Percentiles rank a stretch among this genome's conserved stretches.
These are phyloP conservation scores for Filobasidium floriforme DNA, from an alignment of 768 basidiomycete genomes.

Conservation along the genomic window DNA sequence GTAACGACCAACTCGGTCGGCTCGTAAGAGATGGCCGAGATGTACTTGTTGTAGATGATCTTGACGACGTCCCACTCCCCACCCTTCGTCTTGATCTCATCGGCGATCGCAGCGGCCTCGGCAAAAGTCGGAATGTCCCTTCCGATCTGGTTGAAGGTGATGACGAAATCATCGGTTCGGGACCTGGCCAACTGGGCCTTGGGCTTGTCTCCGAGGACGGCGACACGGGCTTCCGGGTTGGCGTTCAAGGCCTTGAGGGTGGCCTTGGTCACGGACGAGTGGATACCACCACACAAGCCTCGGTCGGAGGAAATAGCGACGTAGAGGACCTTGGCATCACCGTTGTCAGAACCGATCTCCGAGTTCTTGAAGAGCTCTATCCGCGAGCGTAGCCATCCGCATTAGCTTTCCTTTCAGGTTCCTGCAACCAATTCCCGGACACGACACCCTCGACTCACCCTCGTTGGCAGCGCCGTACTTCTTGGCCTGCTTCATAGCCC, in stretches of 20 bases:
- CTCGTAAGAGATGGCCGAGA: slow-evolving; percentile 77
- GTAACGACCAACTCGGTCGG: slow-evolving; percentile 65
- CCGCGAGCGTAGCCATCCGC: too few relatives aligned
- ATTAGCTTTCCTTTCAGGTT: too few relatives aligned
- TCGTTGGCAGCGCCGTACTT: slow-evolving; percentile 85
- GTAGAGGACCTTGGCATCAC: slow-evolving; percentile 70
- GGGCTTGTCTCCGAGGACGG: slow-evolving; percentile 94
- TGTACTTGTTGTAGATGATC: slow-evolving; percentile 50
- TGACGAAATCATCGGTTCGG: slow-evolving; percentile 57
- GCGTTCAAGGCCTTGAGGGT: slow-evolving; percentile 62
- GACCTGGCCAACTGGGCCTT: slow-evolving; percentile 78
- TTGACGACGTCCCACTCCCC: slow-evolving; percentile 67
- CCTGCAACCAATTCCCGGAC: too few relatives aligned
- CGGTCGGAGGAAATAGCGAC: slow-evolving; percentile 94
- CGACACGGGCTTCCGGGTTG: slow-evolving; percentile 56
- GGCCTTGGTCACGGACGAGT: slow-evolving; percentile 88
- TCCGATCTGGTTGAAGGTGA: slow-evolving; percentile 97
- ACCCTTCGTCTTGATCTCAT: slow-evolving; percentile 77
- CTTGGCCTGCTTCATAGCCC: slow-evolving; percentile 85
- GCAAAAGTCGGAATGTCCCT: slow-evolving; percentile 95
- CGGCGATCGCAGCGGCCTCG: slow-evolving; percentile 88
- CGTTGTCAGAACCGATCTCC: slow-evolving; percentile 51
- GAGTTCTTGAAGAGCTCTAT: slow-evolving; percentile 82
- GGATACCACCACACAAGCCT: slow-evolving; percentile 98
- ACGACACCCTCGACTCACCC: too few relatives aligned